Percentiles rank a stretch among this genome's conserved stretches.
Conservation (phyloP, 148 eudicot genomes). For the Cornus kousa region DNA sequence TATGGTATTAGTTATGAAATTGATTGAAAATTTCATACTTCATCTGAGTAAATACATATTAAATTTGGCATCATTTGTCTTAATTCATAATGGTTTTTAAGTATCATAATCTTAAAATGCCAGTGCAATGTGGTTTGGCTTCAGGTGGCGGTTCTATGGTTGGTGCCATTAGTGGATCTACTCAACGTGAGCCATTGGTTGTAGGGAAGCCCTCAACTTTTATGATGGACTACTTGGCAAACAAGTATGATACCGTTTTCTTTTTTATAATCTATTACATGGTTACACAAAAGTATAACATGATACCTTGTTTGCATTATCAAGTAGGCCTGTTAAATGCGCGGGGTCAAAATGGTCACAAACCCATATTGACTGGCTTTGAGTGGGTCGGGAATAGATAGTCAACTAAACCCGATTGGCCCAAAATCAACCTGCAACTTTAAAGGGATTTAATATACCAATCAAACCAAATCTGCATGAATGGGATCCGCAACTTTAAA, state of each 20-base stretch:
- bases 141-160: constrained; percentile 99
- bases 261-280: constrained; percentile 2
- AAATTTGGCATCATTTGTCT: not conserved
- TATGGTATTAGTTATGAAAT: not conserved
- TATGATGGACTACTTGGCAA: constrained; percentile 95
- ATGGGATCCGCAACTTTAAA: too few species aligned
- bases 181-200: constrained; percentile 84
- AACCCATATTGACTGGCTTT: too few species aligned
- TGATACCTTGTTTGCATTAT: not conserved
- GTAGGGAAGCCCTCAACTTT: constrained; percentile 98
- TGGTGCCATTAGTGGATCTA: constrained; percentile 83
- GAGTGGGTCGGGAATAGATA: too few species aligned
- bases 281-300: not conserved
- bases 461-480: too few species aligned
- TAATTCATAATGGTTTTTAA: not conserved
- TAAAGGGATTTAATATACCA: too few species aligned
- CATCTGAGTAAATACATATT: not conserved
- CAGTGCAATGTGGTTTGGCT: not conserved
- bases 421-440: too few species aligned
- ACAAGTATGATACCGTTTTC: constrained; percentile 45
- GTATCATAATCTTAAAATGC: not conserved
- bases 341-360: too few species aligned
- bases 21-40: not conserved
- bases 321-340: not conserved
- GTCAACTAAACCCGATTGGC: too few species aligned